Conservation (phyloP, 108 stramenopile genomes). For the Conticribra guillardii region DNA sequence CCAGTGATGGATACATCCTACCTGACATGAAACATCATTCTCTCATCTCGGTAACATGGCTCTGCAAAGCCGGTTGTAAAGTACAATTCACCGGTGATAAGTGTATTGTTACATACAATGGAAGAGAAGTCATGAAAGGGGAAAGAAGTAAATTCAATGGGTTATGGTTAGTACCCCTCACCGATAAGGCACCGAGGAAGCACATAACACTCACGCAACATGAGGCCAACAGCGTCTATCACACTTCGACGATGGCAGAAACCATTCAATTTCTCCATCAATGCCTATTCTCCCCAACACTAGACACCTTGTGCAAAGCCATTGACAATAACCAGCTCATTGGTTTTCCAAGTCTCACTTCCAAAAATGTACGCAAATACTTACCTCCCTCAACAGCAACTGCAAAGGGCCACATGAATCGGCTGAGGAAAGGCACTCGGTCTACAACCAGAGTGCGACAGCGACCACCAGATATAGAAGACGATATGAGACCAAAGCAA, state of each 20-base stretch:
- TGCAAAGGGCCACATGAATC: slow-evolving; percentile 7
- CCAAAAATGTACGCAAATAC: background rate
- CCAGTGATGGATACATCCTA: background rate
- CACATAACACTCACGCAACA: too few species aligned
- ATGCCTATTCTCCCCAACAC: background rate
- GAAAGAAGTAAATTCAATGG: background rate
- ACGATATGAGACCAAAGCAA: background rate
- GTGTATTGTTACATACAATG: background rate
- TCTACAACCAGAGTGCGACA: background rate
- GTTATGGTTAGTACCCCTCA: background rate
- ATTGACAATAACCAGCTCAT: background rate
- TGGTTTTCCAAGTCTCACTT: background rate
- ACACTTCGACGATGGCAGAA: background rate
- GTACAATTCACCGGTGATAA: background rate
- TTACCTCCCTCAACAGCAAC: background rate
- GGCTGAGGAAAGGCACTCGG: background rate
- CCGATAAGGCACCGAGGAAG: too few species aligned
- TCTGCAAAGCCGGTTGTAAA: slow-evolving; percentile 4
- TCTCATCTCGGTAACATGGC: background rate
- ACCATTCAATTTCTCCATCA: slow-evolving; percentile 5
- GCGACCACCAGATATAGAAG: background rate
- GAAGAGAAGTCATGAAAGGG: background rate
- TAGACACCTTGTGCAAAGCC: background rate
- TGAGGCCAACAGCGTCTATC: background rate
- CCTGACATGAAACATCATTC: background rate